phyloP scores from a whole-genome alignment of 805 yeast genomes.

The Vanderwaltozyma yarrowii region DNA sequence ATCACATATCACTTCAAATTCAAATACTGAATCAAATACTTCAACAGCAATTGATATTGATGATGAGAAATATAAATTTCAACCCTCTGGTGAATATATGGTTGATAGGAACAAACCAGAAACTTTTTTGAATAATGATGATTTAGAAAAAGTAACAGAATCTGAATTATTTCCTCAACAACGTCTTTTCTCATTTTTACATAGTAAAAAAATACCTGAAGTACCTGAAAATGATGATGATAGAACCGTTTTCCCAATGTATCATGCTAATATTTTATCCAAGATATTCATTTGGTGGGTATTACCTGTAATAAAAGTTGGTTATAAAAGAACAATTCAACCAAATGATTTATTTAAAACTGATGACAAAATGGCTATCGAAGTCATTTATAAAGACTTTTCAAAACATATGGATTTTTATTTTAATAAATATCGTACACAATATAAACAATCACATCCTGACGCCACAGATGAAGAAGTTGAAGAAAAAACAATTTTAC shows the following conservation, averaged over 20 bases:
- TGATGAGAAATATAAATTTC: background rate
- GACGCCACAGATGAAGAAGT: conserved; percentile 32
- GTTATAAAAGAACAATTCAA: conserved; percentile 62
- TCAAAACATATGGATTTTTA: conserved; percentile 26
- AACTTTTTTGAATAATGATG: conserved; percentile 25
- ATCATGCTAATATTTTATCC: conserved; percentile 32
- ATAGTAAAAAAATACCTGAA: conserved; percentile 41
- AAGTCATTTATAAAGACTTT: conserved; percentile 33
- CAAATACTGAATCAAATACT: background rate
- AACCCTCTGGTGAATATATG: conserved; percentile 19
- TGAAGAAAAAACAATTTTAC: conserved; percentile 20
- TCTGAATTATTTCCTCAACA: conserved; percentile 33
- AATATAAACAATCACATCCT: conserved; percentile 28
- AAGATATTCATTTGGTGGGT: conserved; percentile 59
- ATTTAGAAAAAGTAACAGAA: conserved; percentile 28
- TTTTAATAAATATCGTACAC: conserved; percentile 24
- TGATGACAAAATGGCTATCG: conserved; percentile 35
- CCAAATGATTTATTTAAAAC: conserved; percentile 49
- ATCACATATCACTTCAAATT: background rate
- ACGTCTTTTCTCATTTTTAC: conserved; percentile 41
- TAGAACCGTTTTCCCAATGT: conserved; percentile 40
- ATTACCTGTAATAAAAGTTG: conserved; percentile 48
- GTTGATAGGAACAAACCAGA: conserved; percentile 22
- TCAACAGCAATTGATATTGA: background rate
- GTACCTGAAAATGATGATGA: conserved; percentile 40